phyloP scores from a whole-genome alignment of 306 rosid genomes.

The Notholithocarpus densiflorus region DNA sequence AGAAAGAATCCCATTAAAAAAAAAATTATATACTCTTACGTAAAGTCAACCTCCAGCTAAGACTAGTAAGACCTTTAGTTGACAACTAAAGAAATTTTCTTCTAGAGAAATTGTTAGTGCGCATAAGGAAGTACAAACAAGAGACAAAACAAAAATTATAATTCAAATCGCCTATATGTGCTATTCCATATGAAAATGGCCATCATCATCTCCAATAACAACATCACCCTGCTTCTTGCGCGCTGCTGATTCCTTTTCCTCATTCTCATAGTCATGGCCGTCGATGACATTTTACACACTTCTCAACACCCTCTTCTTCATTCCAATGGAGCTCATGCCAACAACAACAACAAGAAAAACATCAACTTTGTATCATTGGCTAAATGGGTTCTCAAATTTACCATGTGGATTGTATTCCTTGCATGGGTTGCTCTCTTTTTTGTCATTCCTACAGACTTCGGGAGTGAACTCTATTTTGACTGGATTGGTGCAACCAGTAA shows the following conservation, averaged over 20 bases:
- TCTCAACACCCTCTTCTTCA: neutral
- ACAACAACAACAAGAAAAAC: neutral
- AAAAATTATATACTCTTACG: too few relatives aligned
- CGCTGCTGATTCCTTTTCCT: neutral
- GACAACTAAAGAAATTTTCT: neutral
- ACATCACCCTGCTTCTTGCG: too few relatives aligned
- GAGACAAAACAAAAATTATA: too few relatives aligned
- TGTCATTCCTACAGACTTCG: constrained; percentile 40
- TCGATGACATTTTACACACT: neutral
- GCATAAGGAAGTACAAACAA: too few relatives aligned
- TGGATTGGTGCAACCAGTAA: constrained; percentile 29
- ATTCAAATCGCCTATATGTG: too few relatives aligned
- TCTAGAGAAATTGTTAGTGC: neutral
- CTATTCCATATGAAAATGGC: neutral
- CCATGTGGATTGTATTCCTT: constrained; percentile 48
- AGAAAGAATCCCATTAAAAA: neutral
- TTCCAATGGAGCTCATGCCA: neutral
- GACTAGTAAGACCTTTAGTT: neutral
- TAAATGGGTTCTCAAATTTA: constrained; percentile 48
- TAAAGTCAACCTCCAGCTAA: too few relatives aligned
- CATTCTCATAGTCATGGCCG: neutral
- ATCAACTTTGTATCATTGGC: constrained; percentile 28
- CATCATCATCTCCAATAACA: too few relatives aligned
- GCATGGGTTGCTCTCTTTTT: constrained; percentile 56
- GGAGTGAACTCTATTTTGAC: neutral